Base-by-base conservation (phyloP, 441 rosid species). In the Mallotus japonicus region DNA sequence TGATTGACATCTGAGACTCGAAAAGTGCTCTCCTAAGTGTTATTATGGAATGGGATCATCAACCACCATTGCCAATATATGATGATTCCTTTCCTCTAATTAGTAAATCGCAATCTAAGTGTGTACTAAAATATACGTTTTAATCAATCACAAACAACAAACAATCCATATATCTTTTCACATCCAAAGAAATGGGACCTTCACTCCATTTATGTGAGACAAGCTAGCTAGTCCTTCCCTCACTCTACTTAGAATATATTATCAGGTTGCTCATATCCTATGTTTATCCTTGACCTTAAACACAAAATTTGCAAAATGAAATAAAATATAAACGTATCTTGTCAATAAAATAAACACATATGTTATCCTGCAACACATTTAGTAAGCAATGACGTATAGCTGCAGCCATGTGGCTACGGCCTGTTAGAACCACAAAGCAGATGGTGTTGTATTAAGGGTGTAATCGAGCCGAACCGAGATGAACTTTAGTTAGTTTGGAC, bases 151-250 rank as follows among this genome's bases (percentile, higher is more conserved):
- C 60, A n/a, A 46, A 28, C 17, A 34, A n/a, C 37, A 62, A 59
- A 0, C 50, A 58, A 28, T 60, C 71, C 17, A 20, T 50, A 50
- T 50, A 46, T 47, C 69, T 22, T 67, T 75, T 59, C 72, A 53
- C 59, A 69, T 69, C 78, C 73, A 51, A 59, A 42, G 37, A 51
- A 8, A 66, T 17, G 71, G 81, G 79, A 69, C 79, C 72, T 65
- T 67, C 57, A 17, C 40, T 61, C 67, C 68, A 77, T 71, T 70
- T 32, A 53, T 56, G 54, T 56, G 62, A 51, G 72, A 72, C 79
- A 77, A 13, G 15, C 55, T 50, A 71, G 15, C n/a, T 50, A 71
- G 61, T 56, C 42, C 53, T 20, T 56, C 32, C 44, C 16, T 50
- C 15, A 9, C 55, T n/a, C 17, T 1, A 5, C 14, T 1, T 34